Evolutionary conservation across 192 early-diverging fungal species (phyloP).

Genomic region (Podila verticillata): DNA sequence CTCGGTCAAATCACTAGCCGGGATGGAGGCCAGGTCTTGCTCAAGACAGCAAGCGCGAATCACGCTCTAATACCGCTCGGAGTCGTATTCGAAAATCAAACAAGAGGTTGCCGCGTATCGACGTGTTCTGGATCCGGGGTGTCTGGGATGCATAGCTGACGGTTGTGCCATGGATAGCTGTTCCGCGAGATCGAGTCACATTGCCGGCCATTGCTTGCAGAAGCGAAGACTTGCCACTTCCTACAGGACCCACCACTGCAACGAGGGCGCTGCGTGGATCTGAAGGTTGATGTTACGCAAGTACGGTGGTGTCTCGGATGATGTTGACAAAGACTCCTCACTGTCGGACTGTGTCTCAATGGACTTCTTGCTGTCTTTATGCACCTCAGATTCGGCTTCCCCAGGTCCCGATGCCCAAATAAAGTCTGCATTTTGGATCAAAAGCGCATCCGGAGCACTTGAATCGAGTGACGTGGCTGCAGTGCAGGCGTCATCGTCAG

Average conservation of each 20-base stretch:
- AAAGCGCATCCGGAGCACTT: slow-evolving; percentile 44
- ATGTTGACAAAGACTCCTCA: no score
- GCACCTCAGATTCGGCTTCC: background rate
- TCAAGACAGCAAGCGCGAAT: slow-evolving; percentile 64
- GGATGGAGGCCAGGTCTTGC: slow-evolving; percentile 54
- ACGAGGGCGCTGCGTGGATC: slow-evolving; percentile 25
- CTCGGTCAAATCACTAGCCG: slow-evolving; percentile 13
- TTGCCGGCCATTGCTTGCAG: slow-evolving; percentile 59
- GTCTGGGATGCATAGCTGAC: slow-evolving; percentile 68
- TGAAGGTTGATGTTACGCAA: slow-evolving; percentile 23
- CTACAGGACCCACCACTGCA: slow-evolving; percentile 59
- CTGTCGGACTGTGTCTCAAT: no score
- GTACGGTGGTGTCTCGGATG: background rate
- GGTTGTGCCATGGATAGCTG: slow-evolving; percentile 4
- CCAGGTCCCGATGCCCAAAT: slow-evolving; percentile 2
- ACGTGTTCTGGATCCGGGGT: slow-evolving; percentile 68
- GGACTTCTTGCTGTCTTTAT: background rate
- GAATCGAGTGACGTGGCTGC: slow-evolving; percentile 2
- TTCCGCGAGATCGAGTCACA: slow-evolving; percentile 29
- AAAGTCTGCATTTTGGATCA: slow-evolving; percentile 16
- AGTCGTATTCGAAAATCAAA: slow-evolving; percentile 64
- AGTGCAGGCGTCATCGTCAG: slow-evolving; percentile 5
- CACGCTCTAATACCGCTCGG: slow-evolving; percentile 57
- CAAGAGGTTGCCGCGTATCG: slow-evolving; percentile 75
- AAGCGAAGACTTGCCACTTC: slow-evolving; percentile 65